These are phyloP conservation scores for Bipolaris bicolor DNA, from an alignment of 2,329 filamentous ascomycete genomes.

Conservation along the genomic window DNA sequence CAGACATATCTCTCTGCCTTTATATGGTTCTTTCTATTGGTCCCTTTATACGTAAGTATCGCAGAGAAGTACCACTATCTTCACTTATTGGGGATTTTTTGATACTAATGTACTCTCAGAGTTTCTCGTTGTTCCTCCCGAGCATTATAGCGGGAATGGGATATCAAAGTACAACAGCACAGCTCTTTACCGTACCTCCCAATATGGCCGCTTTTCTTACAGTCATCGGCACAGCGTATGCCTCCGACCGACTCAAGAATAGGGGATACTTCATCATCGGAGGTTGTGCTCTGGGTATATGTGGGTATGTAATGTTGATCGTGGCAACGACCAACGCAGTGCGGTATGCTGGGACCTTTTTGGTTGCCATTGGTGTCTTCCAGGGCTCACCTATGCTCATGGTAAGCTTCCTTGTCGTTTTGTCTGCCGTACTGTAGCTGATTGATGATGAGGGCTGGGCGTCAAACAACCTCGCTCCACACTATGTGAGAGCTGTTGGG, in stretches of 20 bases:
- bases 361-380: conserved; percentile 54
- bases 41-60: conserved; percentile 51
- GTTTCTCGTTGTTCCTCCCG: conserved; percentile 50
- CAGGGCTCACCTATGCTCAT: conserved; percentile 45
- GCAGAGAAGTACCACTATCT: neutral
- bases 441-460: conserved; percentile 45
- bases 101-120: conserved; percentile 2
- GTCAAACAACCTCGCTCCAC: conserved; percentile 55
- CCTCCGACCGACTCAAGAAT: conserved; percentile 52
- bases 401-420: conserved; percentile 13
- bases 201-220: conserved; percentile 53
- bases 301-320: conserved; percentile 62
- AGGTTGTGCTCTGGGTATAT: conserved; percentile 54
- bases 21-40: conserved; percentile 49
- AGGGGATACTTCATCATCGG: conserved; percentile 57
- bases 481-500: conserved; percentile 63
- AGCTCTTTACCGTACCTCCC: conserved; percentile 48
- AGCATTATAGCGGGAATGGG: conserved; percentile 49
- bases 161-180: conserved; percentile 48
- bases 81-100: neutral
- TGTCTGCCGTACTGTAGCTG: neutral
- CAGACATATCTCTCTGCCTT: conserved; percentile 50
- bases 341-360: conserved; percentile 50
- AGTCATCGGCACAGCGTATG: conserved; percentile 49
- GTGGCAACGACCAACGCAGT: conserved; percentile 42